Percentiles rank a stretch among this genome's conserved stretches.
These are phyloP conservation scores for Suillus subaureus DNA, from an alignment of 768 basidiomycete species.

Conservation along the genomic window DNA sequence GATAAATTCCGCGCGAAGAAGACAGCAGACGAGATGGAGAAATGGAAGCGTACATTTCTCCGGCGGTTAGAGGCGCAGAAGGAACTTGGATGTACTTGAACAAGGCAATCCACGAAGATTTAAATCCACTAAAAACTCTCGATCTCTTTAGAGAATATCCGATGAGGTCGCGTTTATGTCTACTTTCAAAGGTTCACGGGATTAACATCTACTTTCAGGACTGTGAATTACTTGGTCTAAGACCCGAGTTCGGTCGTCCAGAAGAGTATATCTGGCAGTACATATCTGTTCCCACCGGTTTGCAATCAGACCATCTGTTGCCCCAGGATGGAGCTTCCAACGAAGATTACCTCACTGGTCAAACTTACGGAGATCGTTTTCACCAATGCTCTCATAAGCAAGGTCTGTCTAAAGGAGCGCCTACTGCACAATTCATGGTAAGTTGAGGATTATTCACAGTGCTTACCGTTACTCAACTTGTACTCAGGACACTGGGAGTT, in stretches of 20 bases:
- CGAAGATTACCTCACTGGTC: slow-evolving; percentile 96
- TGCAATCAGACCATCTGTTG: slow-evolving; percentile 97
- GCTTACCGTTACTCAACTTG: slow-evolving; percentile 8
- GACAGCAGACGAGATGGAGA: slow-evolving; percentile 84
- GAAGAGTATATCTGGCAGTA: slow-evolving; percentile 99
- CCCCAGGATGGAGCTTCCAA: slow-evolving; percentile 98
- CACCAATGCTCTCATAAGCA: slow-evolving; percentile 89
- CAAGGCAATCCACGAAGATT: slow-evolving; percentile 88
- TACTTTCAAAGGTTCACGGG: slow-evolving; percentile 5
- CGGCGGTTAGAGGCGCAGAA: slow-evolving; percentile 85
- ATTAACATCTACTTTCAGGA: slow-evolving; percentile 53
- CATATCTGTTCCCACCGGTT: slow-evolving; percentile 94
- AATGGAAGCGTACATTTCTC: slow-evolving; percentile 80
- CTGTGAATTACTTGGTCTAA: slow-evolving; percentile 90
- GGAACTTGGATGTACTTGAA: slow-evolving; percentile 82
- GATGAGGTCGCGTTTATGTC: slow-evolving; percentile 63
- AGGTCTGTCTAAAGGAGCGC: slow-evolving; percentile 84
- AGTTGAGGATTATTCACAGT: slow-evolving; percentile 8
- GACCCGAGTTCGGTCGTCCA: slow-evolving; percentile 86
- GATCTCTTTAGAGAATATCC: slow-evolving; percentile 90
- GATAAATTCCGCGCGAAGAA: slow-evolving; percentile 97
- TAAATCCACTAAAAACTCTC: slow-evolving; percentile 92
- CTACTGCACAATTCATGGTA: slow-evolving; percentile 89
- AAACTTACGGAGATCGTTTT: slow-evolving; percentile 97
- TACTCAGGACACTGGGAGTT: slow-evolving; percentile 96